Percentiles rank a stretch among this genome's conserved stretches.
Evolutionary conservation across 1,139 yeast species (phyloP).

Genomic region (Petasospora rhodanensis): DNA sequence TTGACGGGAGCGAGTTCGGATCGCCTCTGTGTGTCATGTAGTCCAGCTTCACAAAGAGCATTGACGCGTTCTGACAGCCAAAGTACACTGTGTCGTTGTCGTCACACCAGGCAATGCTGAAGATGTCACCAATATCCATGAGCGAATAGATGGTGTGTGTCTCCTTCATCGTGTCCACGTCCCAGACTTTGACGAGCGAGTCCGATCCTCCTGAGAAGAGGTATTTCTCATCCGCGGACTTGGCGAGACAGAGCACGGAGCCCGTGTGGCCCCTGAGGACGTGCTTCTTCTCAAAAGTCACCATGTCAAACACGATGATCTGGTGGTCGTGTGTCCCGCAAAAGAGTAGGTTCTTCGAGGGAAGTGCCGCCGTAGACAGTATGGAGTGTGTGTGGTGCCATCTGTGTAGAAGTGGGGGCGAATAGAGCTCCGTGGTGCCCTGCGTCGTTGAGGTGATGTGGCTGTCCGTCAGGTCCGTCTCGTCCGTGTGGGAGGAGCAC

Average conservation of each 20-base stretch:
- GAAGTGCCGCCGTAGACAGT: conserved; percentile 70
- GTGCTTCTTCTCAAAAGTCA: conserved; percentile 51
- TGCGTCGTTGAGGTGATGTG: too few species aligned
- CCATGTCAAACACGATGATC: conserved; percentile 65
- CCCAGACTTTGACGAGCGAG: conserved; percentile 84
- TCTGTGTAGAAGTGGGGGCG: conserved; percentile 45
- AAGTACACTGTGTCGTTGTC: conserved; percentile 59
- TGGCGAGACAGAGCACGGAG: conserved; percentile 65
- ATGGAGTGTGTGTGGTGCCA: conserved; percentile 77
- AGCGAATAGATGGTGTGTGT: conserved; percentile 73
- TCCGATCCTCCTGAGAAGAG: conserved; percentile 89
- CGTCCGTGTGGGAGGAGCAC: too few species aligned
- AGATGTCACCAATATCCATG: conserved; percentile 90
- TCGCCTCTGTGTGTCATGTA: conserved; percentile 28
- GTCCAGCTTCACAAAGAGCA: conserved; percentile 55
- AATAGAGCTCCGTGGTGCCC: not conserved
- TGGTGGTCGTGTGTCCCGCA: conserved; percentile 96
- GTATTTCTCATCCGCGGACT: conserved; percentile 53
- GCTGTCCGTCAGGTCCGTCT: too few species aligned
- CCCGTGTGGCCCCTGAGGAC: conserved; percentile 56
- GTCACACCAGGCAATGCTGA: conserved; percentile 72
- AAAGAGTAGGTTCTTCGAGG: conserved; percentile 53
- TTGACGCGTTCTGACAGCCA: conserved; percentile 90
- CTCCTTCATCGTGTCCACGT: conserved; percentile 40
- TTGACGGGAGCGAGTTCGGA: conserved; percentile 60